Evolutionary conservation across 345 rosid genomes (phyloP).

Genomic region (Citropsis articulata): DNA sequence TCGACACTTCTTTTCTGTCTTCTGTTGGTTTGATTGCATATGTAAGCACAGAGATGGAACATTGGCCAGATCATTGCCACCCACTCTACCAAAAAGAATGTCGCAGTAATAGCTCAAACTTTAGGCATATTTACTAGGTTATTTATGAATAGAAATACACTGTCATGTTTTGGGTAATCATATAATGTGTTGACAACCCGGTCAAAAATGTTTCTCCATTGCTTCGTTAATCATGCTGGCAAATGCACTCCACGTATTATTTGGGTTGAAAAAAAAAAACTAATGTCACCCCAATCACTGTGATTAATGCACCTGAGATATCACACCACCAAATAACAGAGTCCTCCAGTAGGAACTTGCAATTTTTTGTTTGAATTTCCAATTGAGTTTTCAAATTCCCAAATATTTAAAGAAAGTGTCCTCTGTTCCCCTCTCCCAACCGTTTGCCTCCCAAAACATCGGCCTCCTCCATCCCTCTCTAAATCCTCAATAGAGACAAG

Average conservation of each 20-base stretch:
- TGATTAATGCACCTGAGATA: neutral
- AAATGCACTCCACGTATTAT: no score
- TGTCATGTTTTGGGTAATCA: neutral
- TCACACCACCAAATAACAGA: neutral
- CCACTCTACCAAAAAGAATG: no score
- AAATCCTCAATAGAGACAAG: neutral
- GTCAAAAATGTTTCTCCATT: neutral
- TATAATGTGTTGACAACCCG: neutral
- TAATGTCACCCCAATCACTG: neutral
- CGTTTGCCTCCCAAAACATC: neutral
- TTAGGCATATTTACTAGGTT: no score
- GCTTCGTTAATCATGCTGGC: neutral
- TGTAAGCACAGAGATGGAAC: no score
- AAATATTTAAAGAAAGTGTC: neutral
- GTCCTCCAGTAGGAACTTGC: neutral
- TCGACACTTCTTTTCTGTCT: no score
- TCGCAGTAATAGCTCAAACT: no score
- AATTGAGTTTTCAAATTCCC: neutral
- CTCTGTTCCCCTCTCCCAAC: neutral
- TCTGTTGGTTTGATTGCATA: no score
- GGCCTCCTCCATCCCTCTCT: neutral
- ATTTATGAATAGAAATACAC: neutral
- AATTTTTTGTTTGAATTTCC: neutral
- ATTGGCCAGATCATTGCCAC: no score
- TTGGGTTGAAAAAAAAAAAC: neutral